phyloP scores from a whole-genome alignment of 768 basidiomycete genomes.

The Lentinus tigrinus region DNA sequence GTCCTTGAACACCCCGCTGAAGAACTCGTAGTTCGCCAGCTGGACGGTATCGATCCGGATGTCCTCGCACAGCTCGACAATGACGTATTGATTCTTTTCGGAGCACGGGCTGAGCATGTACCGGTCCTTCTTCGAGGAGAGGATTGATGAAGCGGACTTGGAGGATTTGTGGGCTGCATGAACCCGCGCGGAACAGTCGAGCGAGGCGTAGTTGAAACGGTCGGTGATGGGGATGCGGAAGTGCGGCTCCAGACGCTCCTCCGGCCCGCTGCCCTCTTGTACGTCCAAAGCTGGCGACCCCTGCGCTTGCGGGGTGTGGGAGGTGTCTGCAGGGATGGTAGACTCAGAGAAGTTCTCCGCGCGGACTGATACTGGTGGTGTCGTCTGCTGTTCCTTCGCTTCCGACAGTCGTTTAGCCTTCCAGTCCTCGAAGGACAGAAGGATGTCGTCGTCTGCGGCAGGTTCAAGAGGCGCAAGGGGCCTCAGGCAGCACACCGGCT shows the following conservation, averaged over 20 bases:
- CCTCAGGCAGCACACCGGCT: constrained; percentile 68
- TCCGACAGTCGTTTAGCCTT: constrained; percentile 63
- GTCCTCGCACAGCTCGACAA: constrained; percentile 97
- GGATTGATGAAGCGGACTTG: constrained; percentile 79
- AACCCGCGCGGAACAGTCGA: constrained; percentile 92
- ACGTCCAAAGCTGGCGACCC: background rate
- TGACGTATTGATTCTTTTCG: constrained; percentile 68
- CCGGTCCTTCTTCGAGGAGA: constrained; percentile 85
- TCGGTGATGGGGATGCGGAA: constrained; percentile 77
- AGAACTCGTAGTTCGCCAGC: constrained; percentile 97
- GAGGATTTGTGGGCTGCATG: constrained; percentile 80
- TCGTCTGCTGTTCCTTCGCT: constrained; percentile 1
- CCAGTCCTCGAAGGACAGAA: constrained; percentile 89
- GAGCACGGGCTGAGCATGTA: constrained; percentile 97
- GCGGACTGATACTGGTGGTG: background rate
- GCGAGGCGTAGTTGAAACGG: constrained; percentile 91
- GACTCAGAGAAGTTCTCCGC: constrained; percentile 11
- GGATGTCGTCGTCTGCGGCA: constrained; percentile 55
- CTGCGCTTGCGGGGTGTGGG: background rate
- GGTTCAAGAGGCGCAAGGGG: constrained; percentile 42
- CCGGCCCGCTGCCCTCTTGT: constrained; percentile 9
- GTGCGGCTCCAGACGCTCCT: constrained; percentile 49
- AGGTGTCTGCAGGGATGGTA: background rate
- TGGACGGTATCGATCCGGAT: constrained; percentile 96
- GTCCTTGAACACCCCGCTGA: constrained; percentile 93